Conservation (phyloP, 257 asterid genomes). For the Solanum gandarillasii region DNA sequence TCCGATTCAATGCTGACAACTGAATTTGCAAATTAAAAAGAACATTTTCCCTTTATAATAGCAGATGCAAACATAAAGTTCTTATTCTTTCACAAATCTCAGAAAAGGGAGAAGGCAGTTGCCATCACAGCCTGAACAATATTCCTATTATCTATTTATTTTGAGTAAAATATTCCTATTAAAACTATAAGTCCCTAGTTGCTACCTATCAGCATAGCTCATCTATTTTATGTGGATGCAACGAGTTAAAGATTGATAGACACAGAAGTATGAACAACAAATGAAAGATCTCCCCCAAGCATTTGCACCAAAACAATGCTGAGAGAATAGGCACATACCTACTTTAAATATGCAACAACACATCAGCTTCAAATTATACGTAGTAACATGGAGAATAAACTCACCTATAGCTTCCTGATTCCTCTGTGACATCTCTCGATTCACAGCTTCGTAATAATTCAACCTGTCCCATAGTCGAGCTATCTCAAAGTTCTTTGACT, state of each 20-base stretch:
- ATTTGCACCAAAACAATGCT: neutral
- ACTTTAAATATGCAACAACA: neutral
- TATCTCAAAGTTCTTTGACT: constrained; percentile 66
- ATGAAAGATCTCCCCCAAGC: neutral
- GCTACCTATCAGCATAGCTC: neutral
- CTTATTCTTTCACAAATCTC: neutral
- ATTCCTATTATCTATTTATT: neutral
- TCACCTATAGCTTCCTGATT: constrained; percentile 91
- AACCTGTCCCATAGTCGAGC: constrained; percentile 80
- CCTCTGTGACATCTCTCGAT: constrained; percentile 94
- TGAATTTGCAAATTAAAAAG: neutral
- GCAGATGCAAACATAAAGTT: neutral
- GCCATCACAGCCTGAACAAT: neutral
- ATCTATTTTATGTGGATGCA: neutral
- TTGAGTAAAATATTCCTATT: neutral
- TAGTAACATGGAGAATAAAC: constrained; percentile 7
- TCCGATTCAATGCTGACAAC: neutral
- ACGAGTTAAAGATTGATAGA: neutral
- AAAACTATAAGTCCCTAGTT: neutral
- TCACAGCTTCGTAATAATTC: constrained; percentile 84
- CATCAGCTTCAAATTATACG: neutral
- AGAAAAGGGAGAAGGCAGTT: neutral
- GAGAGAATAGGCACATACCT: neutral
- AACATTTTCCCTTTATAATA: neutral
- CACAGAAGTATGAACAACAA: neutral